These are phyloP conservation scores for Dothideomycetes sp. DNA, from an alignment of 2,329 filamentous ascomycete genomes.

Conservation along the genomic window DNA sequence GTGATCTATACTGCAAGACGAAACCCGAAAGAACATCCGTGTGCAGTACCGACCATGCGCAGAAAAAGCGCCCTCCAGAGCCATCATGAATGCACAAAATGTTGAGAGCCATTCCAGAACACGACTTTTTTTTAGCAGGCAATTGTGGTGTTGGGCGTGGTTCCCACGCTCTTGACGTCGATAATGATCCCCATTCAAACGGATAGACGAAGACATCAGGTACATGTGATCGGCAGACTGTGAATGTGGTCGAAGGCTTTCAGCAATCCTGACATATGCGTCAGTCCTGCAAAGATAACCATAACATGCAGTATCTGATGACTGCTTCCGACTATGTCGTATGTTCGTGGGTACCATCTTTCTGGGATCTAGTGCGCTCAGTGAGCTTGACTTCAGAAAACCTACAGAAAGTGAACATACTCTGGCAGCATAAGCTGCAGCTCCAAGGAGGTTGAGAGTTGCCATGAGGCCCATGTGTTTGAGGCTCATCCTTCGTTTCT, in stretches of 20 bases:
- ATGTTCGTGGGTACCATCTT: conserved; percentile 8
- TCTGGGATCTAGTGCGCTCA: conserved; percentile 11
- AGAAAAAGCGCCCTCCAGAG: too few species aligned
- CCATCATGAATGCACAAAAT: too few species aligned
- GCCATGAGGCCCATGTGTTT: conserved; percentile 13
- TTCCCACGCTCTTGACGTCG: too few species aligned
- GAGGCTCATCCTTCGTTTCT: conserved; percentile 8
- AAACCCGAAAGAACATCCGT: too few species aligned
- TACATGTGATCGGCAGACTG: background rate
- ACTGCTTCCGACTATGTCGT: conserved; percentile 12
- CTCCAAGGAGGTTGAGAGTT: conserved; percentile 9
- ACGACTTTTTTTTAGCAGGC: too few species aligned
- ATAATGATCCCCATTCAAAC: too few species aligned
- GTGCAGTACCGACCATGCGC: too few species aligned
- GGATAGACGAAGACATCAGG: too few species aligned
- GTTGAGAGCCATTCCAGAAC: too few species aligned
- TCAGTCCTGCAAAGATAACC: conserved; percentile 11
- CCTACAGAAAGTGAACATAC: conserved; percentile 3
- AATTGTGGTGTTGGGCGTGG: too few species aligned
- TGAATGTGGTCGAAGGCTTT: conserved; percentile 2
- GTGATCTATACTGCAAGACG: too few species aligned
- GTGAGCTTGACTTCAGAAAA: background rate
- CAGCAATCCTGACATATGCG: conserved; percentile 10
- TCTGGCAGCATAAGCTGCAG: conserved; percentile 9
- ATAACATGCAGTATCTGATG: conserved; percentile 14